These are phyloP conservation scores for Chiua sp. DNA, from an alignment of 1,284 basidiomycete species.

Conservation along the genomic window DNA sequence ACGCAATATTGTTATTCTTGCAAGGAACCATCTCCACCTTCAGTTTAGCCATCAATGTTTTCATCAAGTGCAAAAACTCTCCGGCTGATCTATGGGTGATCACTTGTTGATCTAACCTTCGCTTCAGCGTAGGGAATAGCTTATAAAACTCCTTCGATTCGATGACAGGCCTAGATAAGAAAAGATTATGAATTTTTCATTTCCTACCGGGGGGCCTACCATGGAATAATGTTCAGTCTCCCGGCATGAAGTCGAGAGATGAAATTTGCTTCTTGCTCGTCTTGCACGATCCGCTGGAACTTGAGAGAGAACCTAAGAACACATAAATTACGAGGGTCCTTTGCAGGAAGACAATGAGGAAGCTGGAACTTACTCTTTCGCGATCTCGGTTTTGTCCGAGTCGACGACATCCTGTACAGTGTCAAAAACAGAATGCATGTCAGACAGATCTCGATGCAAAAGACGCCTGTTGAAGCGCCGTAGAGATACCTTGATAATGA, in stretches of 20 bases:
- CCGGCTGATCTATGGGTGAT: slow-evolving; percentile 53
- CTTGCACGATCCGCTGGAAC: slow-evolving; percentile 59
- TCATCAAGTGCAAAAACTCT: slow-evolving; percentile 61
- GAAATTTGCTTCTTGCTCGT: slow-evolving; percentile 66
- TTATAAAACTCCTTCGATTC: slow-evolving; percentile 63
- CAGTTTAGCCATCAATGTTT: slow-evolving; percentile 69
- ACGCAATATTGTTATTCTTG: background rate
- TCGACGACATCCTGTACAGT: slow-evolving; percentile 59
- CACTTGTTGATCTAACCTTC: slow-evolving; percentile 50
- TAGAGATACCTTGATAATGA: slow-evolving; percentile 61
- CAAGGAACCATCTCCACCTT: slow-evolving; percentile 45
- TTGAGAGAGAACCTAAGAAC: slow-evolving; percentile 54
- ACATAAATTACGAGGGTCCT: accelerated
- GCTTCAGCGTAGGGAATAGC: slow-evolving; percentile 53
- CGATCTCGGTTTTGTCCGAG: slow-evolving; percentile 60
- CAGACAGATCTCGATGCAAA: background rate
- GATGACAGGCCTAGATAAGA: slow-evolving; percentile 56
- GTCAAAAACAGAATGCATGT: background rate
- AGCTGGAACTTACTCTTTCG: slow-evolving; percentile 50
- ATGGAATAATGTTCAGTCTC: slow-evolving; percentile 62
- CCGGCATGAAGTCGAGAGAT: slow-evolving; percentile 61
- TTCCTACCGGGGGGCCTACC: slow-evolving; percentile 17
- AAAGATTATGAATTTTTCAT: background rate
- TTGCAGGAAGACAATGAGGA: background rate
- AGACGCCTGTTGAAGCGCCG: background rate